A percentile compares a stretch with the other conserved stretches of the same genome.
Evolutionary conservation across 2,329 filamentous ascomycete species (phyloP).

Genomic region (Leptographium galeiforme): DNA sequence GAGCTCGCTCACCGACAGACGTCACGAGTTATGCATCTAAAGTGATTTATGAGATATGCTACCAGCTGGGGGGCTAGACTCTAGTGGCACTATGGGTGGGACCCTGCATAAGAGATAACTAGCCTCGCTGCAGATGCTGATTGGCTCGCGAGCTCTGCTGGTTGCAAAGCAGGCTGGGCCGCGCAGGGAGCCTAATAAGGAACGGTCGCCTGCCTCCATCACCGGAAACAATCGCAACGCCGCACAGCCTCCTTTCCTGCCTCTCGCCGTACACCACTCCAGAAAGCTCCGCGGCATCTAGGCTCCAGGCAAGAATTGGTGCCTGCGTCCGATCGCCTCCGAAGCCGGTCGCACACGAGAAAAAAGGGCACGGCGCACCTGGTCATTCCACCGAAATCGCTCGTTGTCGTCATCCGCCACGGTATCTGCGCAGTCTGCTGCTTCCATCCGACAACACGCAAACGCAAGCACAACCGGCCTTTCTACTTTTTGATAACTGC

Average conservation of each 20-base stretch:
- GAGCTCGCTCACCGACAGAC: not conserved
- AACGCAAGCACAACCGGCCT: not conserved
- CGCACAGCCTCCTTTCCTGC: not conserved
- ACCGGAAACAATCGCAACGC: not conserved
- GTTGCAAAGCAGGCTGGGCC: not conserved
- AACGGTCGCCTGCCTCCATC: constrained; percentile 1
- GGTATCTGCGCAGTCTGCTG: not conserved
- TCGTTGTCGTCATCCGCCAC: not conserved
- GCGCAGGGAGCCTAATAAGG: not conserved
- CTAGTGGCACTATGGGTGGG: not conserved
- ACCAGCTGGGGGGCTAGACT: too few species aligned
- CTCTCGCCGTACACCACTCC: not conserved
- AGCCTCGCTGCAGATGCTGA: not conserved
- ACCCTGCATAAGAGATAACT: not conserved
- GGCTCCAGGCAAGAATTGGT: not conserved
- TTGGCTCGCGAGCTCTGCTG: not conserved
- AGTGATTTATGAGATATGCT: not conserved
- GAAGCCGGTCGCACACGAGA: not conserved
- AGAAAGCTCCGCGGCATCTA: not conserved
- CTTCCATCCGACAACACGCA: not conserved
- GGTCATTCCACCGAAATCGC: not conserved
- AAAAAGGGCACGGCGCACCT: not conserved
- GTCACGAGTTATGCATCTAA: not conserved
- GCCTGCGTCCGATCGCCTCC: not conserved
- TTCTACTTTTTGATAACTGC: not conserved